Conservation (phyloP, 1,284 basidiomycete genomes). For the Cryptococcus floricola region DNA sequence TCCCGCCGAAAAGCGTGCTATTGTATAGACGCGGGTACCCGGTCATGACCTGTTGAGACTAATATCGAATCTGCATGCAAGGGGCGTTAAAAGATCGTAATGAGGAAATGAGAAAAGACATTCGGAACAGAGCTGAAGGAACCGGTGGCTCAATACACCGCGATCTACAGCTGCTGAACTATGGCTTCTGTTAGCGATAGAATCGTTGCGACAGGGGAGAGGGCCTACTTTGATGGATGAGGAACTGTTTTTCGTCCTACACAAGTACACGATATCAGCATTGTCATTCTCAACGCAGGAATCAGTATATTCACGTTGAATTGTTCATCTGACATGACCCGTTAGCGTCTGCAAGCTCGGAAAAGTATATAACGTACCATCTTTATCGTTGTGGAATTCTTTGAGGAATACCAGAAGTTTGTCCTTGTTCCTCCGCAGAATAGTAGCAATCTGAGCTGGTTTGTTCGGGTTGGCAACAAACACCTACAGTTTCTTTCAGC, state of each 20-base stretch:
- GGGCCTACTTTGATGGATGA: slow-evolving; percentile 71
- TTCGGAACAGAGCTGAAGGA: too few species aligned
- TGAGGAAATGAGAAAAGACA: neutral
- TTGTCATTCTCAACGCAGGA: too few species aligned
- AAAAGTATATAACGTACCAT: slow-evolving; percentile 57
- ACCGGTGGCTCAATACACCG: too few species aligned
- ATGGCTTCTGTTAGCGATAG: neutral
- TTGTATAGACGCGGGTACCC: too few species aligned
- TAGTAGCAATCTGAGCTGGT: slow-evolving; percentile 86
- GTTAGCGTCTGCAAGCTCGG: neutral
- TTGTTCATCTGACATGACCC: slow-evolving; percentile 68
- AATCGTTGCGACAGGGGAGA: neutral
- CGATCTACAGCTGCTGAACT: slow-evolving; percentile 22
- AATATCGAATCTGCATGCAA: neutral
- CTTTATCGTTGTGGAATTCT: slow-evolving; percentile 97
- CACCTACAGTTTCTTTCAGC: slow-evolving; percentile 56
- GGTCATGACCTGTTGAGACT: neutral
- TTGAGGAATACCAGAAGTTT: slow-evolving; percentile 85
- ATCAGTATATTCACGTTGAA: slow-evolving; percentile 62
- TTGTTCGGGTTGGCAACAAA: slow-evolving; percentile 99
- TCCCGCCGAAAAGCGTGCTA: too few species aligned
- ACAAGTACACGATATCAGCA: neutral
- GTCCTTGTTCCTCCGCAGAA: slow-evolving; percentile 88
- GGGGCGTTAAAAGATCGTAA: neutral
- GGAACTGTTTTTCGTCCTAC: slow-evolving; percentile 94